Conservation (phyloP, 2,329 filamentous ascomycete genomes). For the Venturiaceae sp. region DNA sequence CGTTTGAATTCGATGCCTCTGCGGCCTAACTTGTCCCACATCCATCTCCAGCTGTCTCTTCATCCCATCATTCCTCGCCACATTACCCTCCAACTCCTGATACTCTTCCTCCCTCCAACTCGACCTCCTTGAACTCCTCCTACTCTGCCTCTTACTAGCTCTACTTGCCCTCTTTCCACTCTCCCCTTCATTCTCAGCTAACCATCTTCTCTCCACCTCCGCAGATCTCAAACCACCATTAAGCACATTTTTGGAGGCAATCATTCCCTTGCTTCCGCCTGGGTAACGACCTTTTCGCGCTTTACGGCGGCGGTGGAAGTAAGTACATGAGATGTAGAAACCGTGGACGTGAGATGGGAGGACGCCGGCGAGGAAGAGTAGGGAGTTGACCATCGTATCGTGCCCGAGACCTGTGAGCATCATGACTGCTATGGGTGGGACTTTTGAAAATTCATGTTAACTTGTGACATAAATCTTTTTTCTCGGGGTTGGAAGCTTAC, state of each 20-base stretch:
- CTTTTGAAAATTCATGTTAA: not conserved
- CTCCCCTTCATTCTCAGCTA: not conserved
- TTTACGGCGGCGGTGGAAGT: conserved; percentile 10
- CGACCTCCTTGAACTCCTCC: not conserved
- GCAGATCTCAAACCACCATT: conserved; percentile 7
- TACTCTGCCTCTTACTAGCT: not conserved
- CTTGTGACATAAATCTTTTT: not conserved
- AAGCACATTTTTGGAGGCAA: conserved; percentile 8
- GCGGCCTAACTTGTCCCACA: conserved; percentile 10
- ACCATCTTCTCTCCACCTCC: not conserved
- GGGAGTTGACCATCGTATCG: conserved; percentile 10
- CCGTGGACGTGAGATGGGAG: conserved; percentile 11
- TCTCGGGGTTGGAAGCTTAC: not conserved
- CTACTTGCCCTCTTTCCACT: not conserved
- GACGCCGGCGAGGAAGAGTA: conserved; percentile 11
- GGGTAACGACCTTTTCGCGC: conserved; percentile 9
- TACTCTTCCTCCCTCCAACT: not conserved
- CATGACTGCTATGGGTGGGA: conserved; percentile 11
- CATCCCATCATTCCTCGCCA: not conserved
- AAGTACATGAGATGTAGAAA: conserved; percentile 11
- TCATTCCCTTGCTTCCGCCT: conserved; percentile 8
- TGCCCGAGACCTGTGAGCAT: conserved; percentile 10
- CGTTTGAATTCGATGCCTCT: conserved; percentile 10
- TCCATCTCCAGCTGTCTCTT: not conserved
- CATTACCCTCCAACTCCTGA: not conserved